Evolutionary conservation across 768 basidiomycete genomes (phyloP), one percentile per base, ranked within the genome.

Genomic region (Fomitopsis pulvina): DNA sequence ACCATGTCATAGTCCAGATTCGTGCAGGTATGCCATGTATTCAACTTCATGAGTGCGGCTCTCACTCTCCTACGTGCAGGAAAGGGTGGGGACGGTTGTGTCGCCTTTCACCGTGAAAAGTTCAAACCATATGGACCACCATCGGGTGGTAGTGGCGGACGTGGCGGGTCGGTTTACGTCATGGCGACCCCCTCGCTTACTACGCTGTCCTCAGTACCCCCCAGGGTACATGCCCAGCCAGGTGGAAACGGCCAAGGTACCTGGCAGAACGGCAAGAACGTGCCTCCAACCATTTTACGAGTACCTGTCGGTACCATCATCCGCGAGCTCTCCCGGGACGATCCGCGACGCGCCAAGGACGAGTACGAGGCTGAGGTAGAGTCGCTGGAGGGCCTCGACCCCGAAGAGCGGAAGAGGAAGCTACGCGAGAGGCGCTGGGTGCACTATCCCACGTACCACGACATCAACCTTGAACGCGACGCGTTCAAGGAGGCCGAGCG

Each of bases 281-380:
- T 83, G 0, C 63, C 76, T 2, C 90, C 93, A 2, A 72, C 80
- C 4, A 69, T 92, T 42, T 77, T 98, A 51, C 74, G 76, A 41
- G 92, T 98, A 0, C 95, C 95, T 0, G 66, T 95, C 0, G 95
- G 95, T 0, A 98, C 95, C 1, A 80, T 97, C 48, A 84, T 97
- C 4, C 78, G 80, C 27, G 85, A 94, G 60, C 71, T 96, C 34
- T 65, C 77, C 3, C 73, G 75, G 41, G 78, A 79, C 40, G 88
- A 91, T 55, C 77, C 80, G 2, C 71, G 83, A 27, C 74, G 85
- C 29, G 69, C 74, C 22, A 76, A 76, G 52, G 80, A 86, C 60
- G 80, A 80, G 57, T 88, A 85, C 77, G 87, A 87, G 63, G 77
- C 77, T 0, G 85, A 89, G 60, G 82, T 81, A 44, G 82, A 82